Base-by-base conservation (phyloP, 2,329 filamentous ascomycete species). In the Trichoderma arundinaceum region DNA sequence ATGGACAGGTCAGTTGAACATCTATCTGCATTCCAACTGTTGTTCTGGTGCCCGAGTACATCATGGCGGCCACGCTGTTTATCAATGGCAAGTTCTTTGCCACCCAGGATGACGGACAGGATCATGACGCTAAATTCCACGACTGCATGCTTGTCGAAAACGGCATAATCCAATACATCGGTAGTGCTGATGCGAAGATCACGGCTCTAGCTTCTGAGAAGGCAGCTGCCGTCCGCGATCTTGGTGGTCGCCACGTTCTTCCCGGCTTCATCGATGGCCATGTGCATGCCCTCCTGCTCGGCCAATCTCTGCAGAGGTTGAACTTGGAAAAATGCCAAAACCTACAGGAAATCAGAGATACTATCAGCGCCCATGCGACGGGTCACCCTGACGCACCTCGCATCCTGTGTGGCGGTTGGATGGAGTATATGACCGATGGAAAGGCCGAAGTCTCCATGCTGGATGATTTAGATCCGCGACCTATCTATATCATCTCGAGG, bases 361-460 rank as follows among this genome's bases (percentile, higher is more conserved):
- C 13, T 6, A 53, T 62, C 35, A 44, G n/a, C 22, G 15, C 12
- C 22, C 32, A 53, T 9, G 48, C 59, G 17, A n/a, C 59, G 43
- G 35, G 15, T 7, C 48, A 44, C 8, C 28, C 48, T 22, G n/a
- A 44, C n/a, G 59, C 59, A 12, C 17, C 59, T 62, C 59, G 59
- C 59, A 62, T 62, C 22, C 48, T 62, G 22, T 62, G 59, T 15
- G 59, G 59, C 10, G 59, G 59, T 19, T 62, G 59, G 59, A 62
- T 62, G 59, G 59, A 62, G 38, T 62, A 44, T 7, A 52, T 53
- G 59, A 62, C 59, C 9, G 38, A 62, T 22, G 59, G 59, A 28
- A 62, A 62, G 6, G 28, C 59, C 12, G 48, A 62, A 7, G 59
- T 53, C 8, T 62, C 38, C 12, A 62, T 62, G 48, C 5, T 62